These are phyloP conservation scores for Trichothecium sympodiale DNA, from an alignment of 2,329 filamentous ascomycete genomes.

Conservation along the genomic window DNA sequence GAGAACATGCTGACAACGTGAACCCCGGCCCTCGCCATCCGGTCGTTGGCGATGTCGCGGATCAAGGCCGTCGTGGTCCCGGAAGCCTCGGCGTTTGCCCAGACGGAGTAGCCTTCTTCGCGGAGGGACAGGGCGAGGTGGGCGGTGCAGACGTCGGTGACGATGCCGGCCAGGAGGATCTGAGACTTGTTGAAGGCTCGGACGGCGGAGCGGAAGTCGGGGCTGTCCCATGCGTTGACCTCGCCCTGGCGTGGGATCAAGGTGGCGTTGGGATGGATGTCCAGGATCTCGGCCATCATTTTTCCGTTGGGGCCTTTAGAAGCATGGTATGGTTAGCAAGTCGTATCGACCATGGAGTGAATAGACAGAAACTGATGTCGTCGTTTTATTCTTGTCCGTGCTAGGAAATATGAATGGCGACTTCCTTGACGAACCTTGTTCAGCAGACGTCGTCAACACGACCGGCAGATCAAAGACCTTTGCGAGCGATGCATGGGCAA, in stretches of 20 bases:
- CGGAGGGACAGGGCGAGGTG: conserved; percentile 65
- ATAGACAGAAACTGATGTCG: too few species aligned
- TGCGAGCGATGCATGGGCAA: conserved; percentile 56
- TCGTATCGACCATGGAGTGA: too few species aligned
- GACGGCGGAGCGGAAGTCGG: conserved; percentile 55
- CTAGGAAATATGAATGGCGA: too few species aligned
- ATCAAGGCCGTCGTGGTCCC: conserved; percentile 54
- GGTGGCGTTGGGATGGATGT: conserved; percentile 56
- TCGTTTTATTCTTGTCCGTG: too few species aligned
- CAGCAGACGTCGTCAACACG: conserved; percentile 59
- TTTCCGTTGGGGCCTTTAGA: conserved; percentile 55
- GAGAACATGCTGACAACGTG: conserved; percentile 51
- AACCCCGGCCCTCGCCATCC: conserved; percentile 57
- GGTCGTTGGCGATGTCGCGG: conserved; percentile 52
- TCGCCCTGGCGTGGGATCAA: conserved; percentile 59
- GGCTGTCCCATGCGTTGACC: conserved; percentile 69
- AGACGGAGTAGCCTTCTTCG: conserved; percentile 61
- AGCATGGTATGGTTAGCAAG: neutral
- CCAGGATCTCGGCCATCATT: conserved; percentile 56
- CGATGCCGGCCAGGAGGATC: conserved; percentile 61
- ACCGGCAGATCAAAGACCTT: conserved; percentile 58
- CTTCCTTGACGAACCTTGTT: conserved; percentile 32
- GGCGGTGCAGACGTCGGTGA: conserved; percentile 65
- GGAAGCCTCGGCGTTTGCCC: conserved; percentile 60
- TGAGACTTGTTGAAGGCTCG: conserved; percentile 55